Percentiles rank a stretch among this genome's conserved stretches.
Evolutionary conservation across 1,284 basidiomycete species (phyloP).

Genomic region (Lentinus polychrous): DNA sequence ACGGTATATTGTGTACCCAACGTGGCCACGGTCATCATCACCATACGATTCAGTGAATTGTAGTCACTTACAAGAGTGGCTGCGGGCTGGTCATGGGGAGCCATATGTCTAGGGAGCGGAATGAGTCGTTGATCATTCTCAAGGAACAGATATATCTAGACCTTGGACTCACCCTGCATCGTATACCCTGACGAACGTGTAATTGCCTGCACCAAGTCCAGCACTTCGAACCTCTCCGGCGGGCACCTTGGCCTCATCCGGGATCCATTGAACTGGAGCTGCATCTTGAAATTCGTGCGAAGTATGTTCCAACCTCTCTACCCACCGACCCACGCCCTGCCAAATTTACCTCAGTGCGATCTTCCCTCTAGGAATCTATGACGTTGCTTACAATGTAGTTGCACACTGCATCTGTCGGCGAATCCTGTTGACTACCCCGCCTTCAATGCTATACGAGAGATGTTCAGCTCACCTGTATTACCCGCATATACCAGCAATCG

Average conservation of each 20-base stretch:
- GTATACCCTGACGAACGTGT: constrained; percentile 42
- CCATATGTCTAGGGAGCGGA: constrained; percentile 61
- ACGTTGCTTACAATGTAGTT: constrained; percentile 58
- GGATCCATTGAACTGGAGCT: constrained; percentile 37
- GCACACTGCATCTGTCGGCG: constrained; percentile 69
- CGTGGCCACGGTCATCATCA: constrained; percentile 10
- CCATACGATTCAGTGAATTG: constrained; percentile 3
- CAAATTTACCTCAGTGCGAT: not conserved
- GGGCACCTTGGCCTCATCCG: constrained; percentile 24
- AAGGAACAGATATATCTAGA: not conserved
- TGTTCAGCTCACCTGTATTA: constrained; percentile 41
- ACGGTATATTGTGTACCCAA: constrained; percentile 25
- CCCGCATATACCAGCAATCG: constrained; percentile 82
- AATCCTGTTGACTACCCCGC: constrained; percentile 5
- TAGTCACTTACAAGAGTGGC: constrained; percentile 41
- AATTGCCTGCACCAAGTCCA: constrained; percentile 39
- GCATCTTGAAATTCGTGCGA: constrained; percentile 66
- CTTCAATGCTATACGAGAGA: not conserved
- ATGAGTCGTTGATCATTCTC: too few relatives aligned
- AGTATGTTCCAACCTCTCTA: constrained; percentile 53
- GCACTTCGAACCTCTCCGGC: constrained; percentile 32
- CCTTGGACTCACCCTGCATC: constrained; percentile 37
- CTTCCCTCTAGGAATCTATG: constrained; percentile 12
- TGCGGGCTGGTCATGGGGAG: constrained; percentile 76
- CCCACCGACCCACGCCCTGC: constrained; percentile 72